Evolutionary conservation across 1,284 basidiomycete genomes (phyloP).

Genomic region (Cystobasidium sp.): DNA sequence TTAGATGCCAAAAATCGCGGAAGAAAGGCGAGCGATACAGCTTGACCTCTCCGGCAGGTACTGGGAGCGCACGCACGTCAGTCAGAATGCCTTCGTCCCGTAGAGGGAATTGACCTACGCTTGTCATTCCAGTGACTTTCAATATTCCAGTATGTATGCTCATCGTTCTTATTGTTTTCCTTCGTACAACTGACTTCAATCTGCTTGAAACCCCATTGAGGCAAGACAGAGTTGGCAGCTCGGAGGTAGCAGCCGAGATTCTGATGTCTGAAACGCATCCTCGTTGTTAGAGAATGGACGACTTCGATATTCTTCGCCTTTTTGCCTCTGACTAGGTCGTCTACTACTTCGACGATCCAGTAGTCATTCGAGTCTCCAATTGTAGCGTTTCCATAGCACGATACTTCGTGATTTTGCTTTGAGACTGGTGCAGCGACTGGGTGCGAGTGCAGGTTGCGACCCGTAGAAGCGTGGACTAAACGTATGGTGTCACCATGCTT

Average conservation of each 20-base stretch:
- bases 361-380: constrained; percentile 87
- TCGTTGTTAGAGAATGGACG: constrained; percentile 87
- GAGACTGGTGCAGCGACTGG: constrained; percentile 82
- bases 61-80: constrained; percentile 58
- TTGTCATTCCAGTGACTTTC: constrained; percentile 95
- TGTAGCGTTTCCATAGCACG: constrained; percentile 85
- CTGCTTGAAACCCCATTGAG: constrained; percentile 99
- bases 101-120: constrained; percentile 63
- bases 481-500: constrained; percentile 78
- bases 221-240: constrained; percentile 84
- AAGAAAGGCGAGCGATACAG: constrained; percentile 90
- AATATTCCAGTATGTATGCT: constrained; percentile 96
- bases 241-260: constrained; percentile 83
- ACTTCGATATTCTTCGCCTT: constrained; percentile 63
- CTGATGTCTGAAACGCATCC: constrained; percentile 81
- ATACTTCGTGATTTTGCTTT: constrained; percentile 89
- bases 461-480: constrained; percentile 78
- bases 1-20: constrained; percentile 96
- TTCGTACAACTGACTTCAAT: constrained; percentile 93
- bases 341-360: constrained; percentile 93
- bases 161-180: constrained; percentile 78
- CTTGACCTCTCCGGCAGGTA: constrained; percentile 79
- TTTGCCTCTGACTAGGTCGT: constrained; percentile 74
- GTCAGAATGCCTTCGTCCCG: no score
- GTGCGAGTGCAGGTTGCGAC: constrained; percentile 93